Evolutionary conservation across 768 basidiomycete species (phyloP).

Genomic region (Macrolepiota albuminosa): DNA sequence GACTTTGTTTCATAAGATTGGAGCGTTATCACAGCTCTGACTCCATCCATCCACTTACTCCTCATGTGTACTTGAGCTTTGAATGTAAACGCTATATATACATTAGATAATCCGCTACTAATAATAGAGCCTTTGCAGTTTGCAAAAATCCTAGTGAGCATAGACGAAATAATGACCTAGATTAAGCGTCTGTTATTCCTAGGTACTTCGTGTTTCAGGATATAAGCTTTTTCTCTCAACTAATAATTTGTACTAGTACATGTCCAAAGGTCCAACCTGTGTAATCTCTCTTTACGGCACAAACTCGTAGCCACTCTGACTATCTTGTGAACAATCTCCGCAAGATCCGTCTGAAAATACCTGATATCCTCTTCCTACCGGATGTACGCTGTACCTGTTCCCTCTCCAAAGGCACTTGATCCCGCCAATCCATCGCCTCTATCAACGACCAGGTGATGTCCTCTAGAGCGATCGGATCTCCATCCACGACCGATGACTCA

Average conservation of each 20-base stretch:
- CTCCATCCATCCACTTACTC: not conserved
- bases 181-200: not conserved
- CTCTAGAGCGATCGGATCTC: slow-evolving; percentile 13
- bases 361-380: not conserved
- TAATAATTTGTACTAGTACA: not conserved
- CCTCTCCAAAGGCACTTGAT: slow-evolving; percentile 1
- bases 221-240: not conserved
- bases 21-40: not conserved
- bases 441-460: slow-evolving; percentile 24
- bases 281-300: not conserved
- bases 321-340: slow-evolving; percentile 6
- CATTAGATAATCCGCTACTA: not conserved
- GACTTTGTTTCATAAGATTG: not conserved
- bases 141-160: not conserved
- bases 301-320: not conserved
- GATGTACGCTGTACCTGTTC: not conserved
- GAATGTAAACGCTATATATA: not conserved
- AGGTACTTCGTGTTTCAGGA: not conserved
- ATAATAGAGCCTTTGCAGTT: not conserved
- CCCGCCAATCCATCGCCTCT: slow-evolving; percentile 25
- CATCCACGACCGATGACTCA: not conserved
- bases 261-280: not conserved
- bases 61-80: not conserved
- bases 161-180: too few relatives aligned
- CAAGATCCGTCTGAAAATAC: slow-evolving; percentile 5